These are phyloP conservation scores for Phytophthora pistaciae DNA, from an alignment of 352 stramenopile species.

Conservation along the genomic window DNA sequence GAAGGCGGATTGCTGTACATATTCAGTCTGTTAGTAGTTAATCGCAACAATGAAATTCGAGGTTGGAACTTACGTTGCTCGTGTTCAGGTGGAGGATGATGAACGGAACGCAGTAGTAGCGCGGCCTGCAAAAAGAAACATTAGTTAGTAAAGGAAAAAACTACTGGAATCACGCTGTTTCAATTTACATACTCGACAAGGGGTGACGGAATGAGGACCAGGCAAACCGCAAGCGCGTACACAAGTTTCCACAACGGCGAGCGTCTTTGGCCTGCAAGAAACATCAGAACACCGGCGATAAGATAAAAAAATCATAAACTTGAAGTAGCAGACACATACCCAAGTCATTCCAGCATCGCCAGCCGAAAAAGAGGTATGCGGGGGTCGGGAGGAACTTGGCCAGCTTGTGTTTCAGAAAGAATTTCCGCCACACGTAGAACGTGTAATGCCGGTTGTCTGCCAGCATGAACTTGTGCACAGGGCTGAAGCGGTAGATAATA, in stretches of 20 bases:
- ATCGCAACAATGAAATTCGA: neutral
- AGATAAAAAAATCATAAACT: neutral
- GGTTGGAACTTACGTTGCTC: slow-evolving; percentile 51
- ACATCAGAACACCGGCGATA: neutral
- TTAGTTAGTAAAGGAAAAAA: neutral
- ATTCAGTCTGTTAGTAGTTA: slow-evolving; percentile 12
- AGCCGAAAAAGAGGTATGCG: slow-evolving; percentile 74
- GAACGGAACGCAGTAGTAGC: slow-evolving; percentile 87
- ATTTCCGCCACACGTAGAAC: slow-evolving; percentile 93
- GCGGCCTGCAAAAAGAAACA: slow-evolving; percentile 47
- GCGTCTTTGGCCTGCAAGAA: slow-evolving; percentile 47
- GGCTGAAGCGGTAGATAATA: slow-evolving; percentile 72
- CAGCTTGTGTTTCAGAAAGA: slow-evolving; percentile 79
- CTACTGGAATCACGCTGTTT: neutral
- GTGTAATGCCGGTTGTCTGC: slow-evolving; percentile 94
- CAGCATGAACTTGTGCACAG: slow-evolving; percentile 92
- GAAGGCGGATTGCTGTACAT: slow-evolving; percentile 63
- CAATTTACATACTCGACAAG: slow-evolving; percentile 83
- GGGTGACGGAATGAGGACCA: slow-evolving; percentile 89
- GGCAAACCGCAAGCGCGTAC: slow-evolving; percentile 69
- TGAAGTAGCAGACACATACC: slow-evolving; percentile 36
- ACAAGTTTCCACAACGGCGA: slow-evolving; percentile 84
- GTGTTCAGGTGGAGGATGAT: slow-evolving; percentile 84
- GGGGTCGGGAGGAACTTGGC: slow-evolving; percentile 72
- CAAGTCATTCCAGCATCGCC: slow-evolving; percentile 71